A percentile compares a stretch with the other conserved stretches of the same genome.
Conservation (phyloP, 75 land plant species). For the Pinus tabuliformis region DNA sequence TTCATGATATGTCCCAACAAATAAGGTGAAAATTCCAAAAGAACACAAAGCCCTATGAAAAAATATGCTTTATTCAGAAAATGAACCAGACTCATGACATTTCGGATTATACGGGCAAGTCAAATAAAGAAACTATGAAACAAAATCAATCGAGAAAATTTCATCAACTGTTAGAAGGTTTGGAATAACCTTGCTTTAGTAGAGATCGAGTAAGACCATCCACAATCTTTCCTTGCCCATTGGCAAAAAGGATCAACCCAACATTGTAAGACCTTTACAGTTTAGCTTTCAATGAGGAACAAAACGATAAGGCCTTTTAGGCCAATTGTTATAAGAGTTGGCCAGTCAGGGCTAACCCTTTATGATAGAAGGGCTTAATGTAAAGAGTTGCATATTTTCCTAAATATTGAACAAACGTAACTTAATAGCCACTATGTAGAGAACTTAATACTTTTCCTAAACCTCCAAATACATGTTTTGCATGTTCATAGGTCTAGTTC, state of each 20-base stretch:
- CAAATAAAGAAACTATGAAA: too few species aligned
- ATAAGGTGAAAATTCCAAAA: neutral
- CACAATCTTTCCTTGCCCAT: too few species aligned
- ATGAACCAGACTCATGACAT: neutral
- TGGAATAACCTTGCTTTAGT: too few species aligned
- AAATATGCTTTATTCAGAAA: neutral
- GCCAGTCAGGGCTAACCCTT: neutral
- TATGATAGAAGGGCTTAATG: neutral
- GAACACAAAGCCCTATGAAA: neutral
- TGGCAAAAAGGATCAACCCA: too few species aligned
- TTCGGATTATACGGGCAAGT: neutral
- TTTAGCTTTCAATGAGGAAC: too few species aligned
- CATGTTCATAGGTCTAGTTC: neutral
- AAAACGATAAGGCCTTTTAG: too few species aligned
- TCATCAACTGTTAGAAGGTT: too few species aligned
- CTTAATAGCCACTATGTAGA: neutral
- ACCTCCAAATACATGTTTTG: neutral
- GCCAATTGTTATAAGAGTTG: too few species aligned
- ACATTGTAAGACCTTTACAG: too few species aligned
- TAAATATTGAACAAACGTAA: neutral
- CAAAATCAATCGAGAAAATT: too few species aligned
- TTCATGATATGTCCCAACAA: neutral
- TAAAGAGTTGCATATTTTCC: neutral
- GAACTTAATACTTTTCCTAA: neutral
- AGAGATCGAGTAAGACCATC: too few species aligned